Evolutionary conservation across 208 protist genomes (phyloP), one percentile per base, ranked within the genome.

Genomic region (Entamoeba moshkovskii): DNA sequence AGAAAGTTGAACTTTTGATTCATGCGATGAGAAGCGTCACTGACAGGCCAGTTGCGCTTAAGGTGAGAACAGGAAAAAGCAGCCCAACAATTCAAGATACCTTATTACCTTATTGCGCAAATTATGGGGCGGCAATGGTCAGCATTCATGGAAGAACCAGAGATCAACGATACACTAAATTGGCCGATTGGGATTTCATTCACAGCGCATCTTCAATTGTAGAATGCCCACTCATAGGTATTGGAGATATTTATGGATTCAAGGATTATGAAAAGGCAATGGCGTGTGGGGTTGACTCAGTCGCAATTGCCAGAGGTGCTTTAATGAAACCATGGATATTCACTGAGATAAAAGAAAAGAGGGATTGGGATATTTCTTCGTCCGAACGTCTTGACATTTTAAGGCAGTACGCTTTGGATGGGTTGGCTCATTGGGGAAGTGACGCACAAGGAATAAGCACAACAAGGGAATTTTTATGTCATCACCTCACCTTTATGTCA

Each of bases 291-390:
- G 42, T 92, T 73, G 2, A 8, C 0, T 13, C n/a, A 48, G 45
- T 94, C 5, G 16, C 85, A 29, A 45, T 94, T 47, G 94, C 66
- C n/a, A 52, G 94, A 47, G 94, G 94, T 6, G 92, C 94, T n/a
- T 92, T 95, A 46, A 93, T 93, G 0, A 95, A 95, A 73, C 94
- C 94, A 45, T 95, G 94, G 94, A 46, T 95, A 25, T 95, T 95
- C 52, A 66, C n/a, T 16, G 94, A 95, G 46, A 95, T 95, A 16
- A 95, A 95, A 45, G 94, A 94, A 42, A 46, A 73, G 18, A 45
- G 45, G 33, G 25, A 46, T 42, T 93, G 59, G 29, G 94, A 95
- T 1, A 94, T 95, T 11, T 48, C 45, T 25, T 42, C 49, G 46
- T 42, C 92, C 8, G 94, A 95, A 66, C 44, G 94, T 45, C 33